Percentiles rank a stretch among this genome's conserved stretches.
These are phyloP conservation scores for Starmerella powellii DNA, from an alignment of 805 yeast species.

Conservation along the genomic window DNA sequence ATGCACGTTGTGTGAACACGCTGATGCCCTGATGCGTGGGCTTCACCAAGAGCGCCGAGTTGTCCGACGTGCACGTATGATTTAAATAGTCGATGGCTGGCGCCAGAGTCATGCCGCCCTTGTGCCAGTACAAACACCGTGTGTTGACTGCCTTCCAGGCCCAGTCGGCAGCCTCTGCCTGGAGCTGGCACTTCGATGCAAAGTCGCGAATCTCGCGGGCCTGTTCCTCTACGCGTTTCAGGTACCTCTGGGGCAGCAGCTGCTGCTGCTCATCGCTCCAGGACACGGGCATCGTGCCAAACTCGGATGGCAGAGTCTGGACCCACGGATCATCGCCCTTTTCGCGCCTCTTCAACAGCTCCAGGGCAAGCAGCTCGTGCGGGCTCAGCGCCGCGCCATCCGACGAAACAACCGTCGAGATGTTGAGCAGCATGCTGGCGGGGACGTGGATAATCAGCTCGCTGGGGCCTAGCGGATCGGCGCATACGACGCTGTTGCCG, in stretches of 20 bases:
- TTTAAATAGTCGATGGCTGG: slow-evolving; percentile 85
- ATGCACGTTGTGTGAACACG: slow-evolving; percentile 34
- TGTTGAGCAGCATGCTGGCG: slow-evolving; percentile 14
- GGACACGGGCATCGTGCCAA: slow-evolving; percentile 46
- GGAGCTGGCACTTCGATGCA: not conserved
- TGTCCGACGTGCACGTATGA: slow-evolving; percentile 36
- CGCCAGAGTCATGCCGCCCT: slow-evolving; percentile 71
- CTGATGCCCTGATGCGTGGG: slow-evolving; percentile 48
- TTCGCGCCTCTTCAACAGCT: slow-evolving; percentile 3
- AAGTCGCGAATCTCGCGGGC: slow-evolving; percentile 2
- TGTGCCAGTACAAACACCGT: slow-evolving; percentile 70
- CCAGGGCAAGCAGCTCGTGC: slow-evolving; percentile 18
- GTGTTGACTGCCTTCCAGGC: slow-evolving; percentile 85
- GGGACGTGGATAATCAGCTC: slow-evolving; percentile 20
- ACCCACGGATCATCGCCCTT: slow-evolving; percentile 33
- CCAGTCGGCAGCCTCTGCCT: slow-evolving; percentile 32
- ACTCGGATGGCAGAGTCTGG: slow-evolving; percentile 52
- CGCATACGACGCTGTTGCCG: slow-evolving; percentile 56
- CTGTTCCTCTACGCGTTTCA: slow-evolving; percentile 18
- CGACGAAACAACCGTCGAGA: slow-evolving; percentile 3
- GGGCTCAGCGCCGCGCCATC: slow-evolving; percentile 1
- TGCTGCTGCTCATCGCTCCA: slow-evolving; percentile 36
- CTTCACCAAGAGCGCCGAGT: slow-evolving; percentile 19
- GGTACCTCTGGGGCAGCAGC: slow-evolving; percentile 20
- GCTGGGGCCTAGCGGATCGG: slow-evolving; percentile 26